These are phyloP conservation scores for Tardiomyces depauwii DNA, from an alignment of 1,139 yeast genomes.

Conservation along the genomic window DNA sequence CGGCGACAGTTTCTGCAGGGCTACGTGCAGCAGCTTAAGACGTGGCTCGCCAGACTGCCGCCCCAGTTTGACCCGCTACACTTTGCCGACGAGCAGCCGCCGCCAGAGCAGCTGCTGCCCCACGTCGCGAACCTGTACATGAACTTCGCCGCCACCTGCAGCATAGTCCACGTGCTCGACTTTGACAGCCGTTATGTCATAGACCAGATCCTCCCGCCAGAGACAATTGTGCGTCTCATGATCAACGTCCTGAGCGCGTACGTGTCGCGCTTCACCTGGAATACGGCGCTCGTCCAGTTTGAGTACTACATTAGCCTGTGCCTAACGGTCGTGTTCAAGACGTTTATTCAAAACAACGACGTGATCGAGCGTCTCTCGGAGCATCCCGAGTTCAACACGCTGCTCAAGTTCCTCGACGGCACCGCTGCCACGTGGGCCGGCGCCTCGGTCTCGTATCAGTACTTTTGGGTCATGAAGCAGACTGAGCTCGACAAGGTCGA, in stretches of 20 bases:
- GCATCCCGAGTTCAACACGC: constrained; percentile 6
- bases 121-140: constrained; percentile 10
- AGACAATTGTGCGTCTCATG: constrained; percentile 3
- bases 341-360: constrained; percentile 3
- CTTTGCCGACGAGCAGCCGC: constrained; percentile 1
- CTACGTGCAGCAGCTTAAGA: constrained; percentile 5
- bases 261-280: constrained; percentile 3
- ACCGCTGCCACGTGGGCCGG: constrained; percentile 10
- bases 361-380: constrained; percentile 3
- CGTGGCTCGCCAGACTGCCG: constrained; percentile 8
- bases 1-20: constrained; percentile 3
- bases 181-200: constrained; percentile 2
- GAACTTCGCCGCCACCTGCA: constrained; percentile 7
- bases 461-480: constrained; percentile 4
- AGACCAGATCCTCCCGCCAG: constrained; percentile 1
- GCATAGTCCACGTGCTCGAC: constrained; percentile 2
- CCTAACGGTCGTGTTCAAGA: constrained; percentile 7
- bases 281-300: constrained; percentile 8
- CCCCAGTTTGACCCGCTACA: constrained; percentile 7
- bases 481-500: constrained; percentile 1
- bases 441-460: constrained; percentile 8
- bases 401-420: constrained; percentile 7
- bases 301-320: constrained; percentile 10
- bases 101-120: constrained; percentile 6
- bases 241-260: constrained; percentile 5